Conservation (phyloP, 768 basidiomycete species). For the Hypholoma sublateritium region DNA sequence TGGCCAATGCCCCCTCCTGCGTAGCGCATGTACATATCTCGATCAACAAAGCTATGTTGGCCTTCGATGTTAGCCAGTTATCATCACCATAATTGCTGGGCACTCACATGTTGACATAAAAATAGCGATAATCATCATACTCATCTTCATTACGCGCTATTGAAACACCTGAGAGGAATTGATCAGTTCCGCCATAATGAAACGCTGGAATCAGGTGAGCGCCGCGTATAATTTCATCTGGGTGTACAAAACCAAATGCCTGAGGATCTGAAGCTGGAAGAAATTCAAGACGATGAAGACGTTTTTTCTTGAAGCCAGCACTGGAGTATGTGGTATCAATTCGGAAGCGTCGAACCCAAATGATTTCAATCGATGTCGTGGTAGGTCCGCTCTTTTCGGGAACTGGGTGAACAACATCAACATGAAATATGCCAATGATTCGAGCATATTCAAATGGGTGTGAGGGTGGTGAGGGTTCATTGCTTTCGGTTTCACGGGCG, state of each 20-base stretch:
- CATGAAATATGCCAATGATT: constrained; percentile 25
- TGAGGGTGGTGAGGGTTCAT: neutral
- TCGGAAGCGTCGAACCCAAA: constrained; percentile 8
- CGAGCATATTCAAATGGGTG: constrained; percentile 24
- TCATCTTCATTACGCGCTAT: neutral
- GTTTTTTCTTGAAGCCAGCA: neutral
- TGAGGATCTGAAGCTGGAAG: neutral
- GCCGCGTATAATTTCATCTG: constrained; percentile 9
- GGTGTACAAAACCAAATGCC: constrained; percentile 20
- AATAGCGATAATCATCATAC: constrained; percentile 3
- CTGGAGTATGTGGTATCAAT: neutral
- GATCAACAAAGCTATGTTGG: constrained; percentile 20
- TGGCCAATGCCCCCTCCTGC: constrained; percentile 23
- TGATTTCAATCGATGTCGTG: neutral
- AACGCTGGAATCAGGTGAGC: constrained; percentile 16
- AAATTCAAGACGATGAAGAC: constrained; percentile 10
- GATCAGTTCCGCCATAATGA: neutral
- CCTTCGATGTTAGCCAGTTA: neutral
- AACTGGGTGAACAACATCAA: constrained; percentile 1
- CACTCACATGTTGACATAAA: too few relatives aligned
- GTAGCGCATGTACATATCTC: constrained; percentile 27
- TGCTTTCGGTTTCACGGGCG: neutral
- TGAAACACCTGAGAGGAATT: neutral
- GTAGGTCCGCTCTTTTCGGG: neutral
- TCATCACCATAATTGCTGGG: too few relatives aligned